Conservation (phyloP, 1,284 basidiomycete genomes). For the Cutaneotrichosporon sp. region DNA sequence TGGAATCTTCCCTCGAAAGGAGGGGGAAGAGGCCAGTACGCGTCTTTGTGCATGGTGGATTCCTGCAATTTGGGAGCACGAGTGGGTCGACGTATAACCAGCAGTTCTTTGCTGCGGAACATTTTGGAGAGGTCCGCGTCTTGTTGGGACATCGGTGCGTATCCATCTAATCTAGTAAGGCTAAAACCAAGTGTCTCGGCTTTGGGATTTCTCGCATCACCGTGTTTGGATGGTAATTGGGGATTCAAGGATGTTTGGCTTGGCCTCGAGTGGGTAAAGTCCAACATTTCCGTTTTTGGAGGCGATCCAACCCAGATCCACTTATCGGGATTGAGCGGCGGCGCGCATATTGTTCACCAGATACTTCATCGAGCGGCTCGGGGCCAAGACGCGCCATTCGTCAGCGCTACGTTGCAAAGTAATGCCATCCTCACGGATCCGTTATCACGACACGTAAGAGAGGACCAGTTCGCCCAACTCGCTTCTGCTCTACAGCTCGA, state of each 20-base stretch:
- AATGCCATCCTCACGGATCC: conserved; percentile 64
- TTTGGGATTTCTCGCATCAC: conserved; percentile 71
- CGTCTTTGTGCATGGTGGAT: conserved; percentile 74
- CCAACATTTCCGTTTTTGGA: conserved; percentile 63
- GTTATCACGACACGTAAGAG: conserved; percentile 58
- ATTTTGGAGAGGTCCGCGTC: conserved; percentile 67
- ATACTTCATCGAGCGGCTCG: conserved; percentile 67
- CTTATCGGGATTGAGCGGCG: conserved; percentile 67
- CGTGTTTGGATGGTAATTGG: conserved; percentile 62
- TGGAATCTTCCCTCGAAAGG: not conserved
- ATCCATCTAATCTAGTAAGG: not conserved
- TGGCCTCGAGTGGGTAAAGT: conserved; percentile 62
- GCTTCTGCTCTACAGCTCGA: conserved; percentile 61
- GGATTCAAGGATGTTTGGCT: conserved; percentile 77
- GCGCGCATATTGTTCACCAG: conserved; percentile 72
- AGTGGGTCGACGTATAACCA: conserved; percentile 57
- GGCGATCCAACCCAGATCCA: conserved; percentile 60
- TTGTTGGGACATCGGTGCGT: conserved; percentile 32
- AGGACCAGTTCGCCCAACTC: conserved; percentile 64
- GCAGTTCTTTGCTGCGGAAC: conserved; percentile 65
- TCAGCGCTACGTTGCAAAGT: conserved; percentile 65
- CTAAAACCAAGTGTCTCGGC: conserved; percentile 57
- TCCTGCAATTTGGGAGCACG: conserved; percentile 74
- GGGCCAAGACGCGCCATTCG: conserved; percentile 61
- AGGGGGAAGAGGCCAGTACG: conserved; percentile 60